Evolutionary conservation across 106 monocot genomes (phyloP).

Genomic region (Acorus calamus): DNA sequence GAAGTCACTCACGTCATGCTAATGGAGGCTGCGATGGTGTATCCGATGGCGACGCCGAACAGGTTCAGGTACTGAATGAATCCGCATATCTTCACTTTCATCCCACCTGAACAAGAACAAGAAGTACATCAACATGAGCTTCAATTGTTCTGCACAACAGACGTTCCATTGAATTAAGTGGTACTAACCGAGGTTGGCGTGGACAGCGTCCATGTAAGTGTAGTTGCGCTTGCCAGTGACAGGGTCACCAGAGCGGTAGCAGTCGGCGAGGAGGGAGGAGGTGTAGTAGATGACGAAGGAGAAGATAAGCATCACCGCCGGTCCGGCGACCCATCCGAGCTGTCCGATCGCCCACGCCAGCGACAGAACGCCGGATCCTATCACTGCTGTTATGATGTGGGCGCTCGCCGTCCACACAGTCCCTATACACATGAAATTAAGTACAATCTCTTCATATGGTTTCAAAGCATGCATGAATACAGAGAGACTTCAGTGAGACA

Average conservation of each 20-base stretch:
- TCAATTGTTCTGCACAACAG: background rate
- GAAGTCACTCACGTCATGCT: constrained; percentile 55
- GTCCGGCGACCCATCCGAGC: constrained; percentile 74
- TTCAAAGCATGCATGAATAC: background rate
- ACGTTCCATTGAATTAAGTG: background rate
- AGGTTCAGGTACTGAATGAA: constrained; percentile 52
- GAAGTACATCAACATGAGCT: background rate
- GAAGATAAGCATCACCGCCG: constrained; percentile 60
- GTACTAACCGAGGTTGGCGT: constrained; percentile 39
- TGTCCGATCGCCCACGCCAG: constrained; percentile 62
- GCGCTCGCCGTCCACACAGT: constrained; percentile 58
- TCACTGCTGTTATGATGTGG: constrained; percentile 53
- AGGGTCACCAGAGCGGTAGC: constrained; percentile 47
- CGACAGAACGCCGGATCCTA: constrained; percentile 17
- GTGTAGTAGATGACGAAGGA: constrained; percentile 61
- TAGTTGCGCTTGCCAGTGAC: constrained; percentile 65
- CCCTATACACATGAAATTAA: constrained; percentile 14
- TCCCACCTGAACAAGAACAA: constrained; percentile 26
- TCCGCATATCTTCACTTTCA: constrained; percentile 51
- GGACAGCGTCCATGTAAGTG: constrained; percentile 73
- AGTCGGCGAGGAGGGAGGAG: constrained; percentile 56
- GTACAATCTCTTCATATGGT: background rate
- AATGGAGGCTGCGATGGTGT: constrained; percentile 71
- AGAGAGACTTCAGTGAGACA: background rate
- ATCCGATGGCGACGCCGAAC: constrained; percentile 65